phyloP scores from a whole-genome alignment of 2,329 filamentous ascomycete genomes.

The Teratosphaeria nubilosa region DNA sequence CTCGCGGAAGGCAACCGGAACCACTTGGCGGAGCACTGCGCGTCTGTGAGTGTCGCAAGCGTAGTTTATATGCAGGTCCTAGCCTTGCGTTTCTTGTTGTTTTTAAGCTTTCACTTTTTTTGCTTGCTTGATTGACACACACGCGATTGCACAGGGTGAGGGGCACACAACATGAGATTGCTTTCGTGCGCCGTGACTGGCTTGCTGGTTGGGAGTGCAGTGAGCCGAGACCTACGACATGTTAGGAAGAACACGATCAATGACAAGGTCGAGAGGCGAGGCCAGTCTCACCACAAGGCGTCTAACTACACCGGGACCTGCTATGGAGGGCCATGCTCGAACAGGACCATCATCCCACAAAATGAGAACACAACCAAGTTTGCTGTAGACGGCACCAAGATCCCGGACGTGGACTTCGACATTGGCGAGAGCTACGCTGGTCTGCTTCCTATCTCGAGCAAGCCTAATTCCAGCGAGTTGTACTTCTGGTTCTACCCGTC shows the following conservation, averaged over 20 bases:
- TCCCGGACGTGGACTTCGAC: slow-evolving; percentile 27
- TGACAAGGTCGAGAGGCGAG: neutral
- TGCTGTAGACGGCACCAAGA: slow-evolving; percentile 18
- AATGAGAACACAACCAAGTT: slow-evolving; percentile 36
- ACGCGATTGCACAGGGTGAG: neutral
- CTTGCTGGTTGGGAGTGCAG: neutral
- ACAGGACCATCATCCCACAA: slow-evolving; percentile 29
- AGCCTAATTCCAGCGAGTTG: slow-evolving; percentile 24
- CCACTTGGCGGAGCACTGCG: neutral
- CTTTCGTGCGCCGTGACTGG: neutral
- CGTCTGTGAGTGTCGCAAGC: neutral
- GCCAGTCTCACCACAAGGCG: neutral
- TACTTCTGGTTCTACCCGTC: slow-evolving; percentile 44
- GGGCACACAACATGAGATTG: neutral
- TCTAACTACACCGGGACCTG: slow-evolving; percentile 1
- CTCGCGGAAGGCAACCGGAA: neutral
- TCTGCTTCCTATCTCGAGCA: slow-evolving; percentile 22
- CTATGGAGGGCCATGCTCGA: slow-evolving; percentile 10
- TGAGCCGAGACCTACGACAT: neutral
- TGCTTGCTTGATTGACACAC: neutral
- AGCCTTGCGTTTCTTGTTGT: neutral
- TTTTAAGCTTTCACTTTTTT: neutral
- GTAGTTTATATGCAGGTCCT: neutral
- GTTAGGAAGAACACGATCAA: neutral
- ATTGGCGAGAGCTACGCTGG: slow-evolving; percentile 26